phyloP scores from a whole-genome alignment of 1,284 basidiomycete genomes.

The Malassezia obtusa region DNA sequence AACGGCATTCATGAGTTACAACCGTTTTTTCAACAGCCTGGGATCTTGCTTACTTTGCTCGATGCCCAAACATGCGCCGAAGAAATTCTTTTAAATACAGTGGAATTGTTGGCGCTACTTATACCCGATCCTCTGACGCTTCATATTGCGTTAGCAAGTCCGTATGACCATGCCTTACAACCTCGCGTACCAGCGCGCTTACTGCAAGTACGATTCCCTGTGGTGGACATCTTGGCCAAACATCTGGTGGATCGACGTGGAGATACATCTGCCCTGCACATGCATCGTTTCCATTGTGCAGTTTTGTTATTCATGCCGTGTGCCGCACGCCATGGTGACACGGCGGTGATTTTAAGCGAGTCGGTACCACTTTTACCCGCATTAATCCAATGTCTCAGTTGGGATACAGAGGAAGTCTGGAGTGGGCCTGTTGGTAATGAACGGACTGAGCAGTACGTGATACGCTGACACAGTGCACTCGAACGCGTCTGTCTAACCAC shows the following conservation, averaged over 20 bases:
- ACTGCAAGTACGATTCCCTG: constrained; percentile 21
- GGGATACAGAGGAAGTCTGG: constrained; percentile 30
- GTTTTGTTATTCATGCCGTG: constrained; percentile 24
- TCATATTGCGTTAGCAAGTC: constrained; percentile 12
- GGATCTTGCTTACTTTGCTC: constrained; percentile 9
- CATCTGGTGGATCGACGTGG: constrained; percentile 32
- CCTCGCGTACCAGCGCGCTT: constrained; percentile 1
- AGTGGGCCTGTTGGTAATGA: not conserved
- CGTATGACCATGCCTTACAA: constrained; percentile 8
- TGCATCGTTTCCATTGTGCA: constrained; percentile 20
- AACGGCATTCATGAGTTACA: constrained; percentile 6
- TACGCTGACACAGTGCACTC: constrained; percentile 8
- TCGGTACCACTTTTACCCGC: constrained; percentile 28
- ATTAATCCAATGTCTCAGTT: constrained; percentile 25
- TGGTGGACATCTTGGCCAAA: constrained; percentile 30
- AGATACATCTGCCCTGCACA: constrained; percentile 13
- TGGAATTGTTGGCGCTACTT: constrained; percentile 1
- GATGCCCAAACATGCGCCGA: not conserved
- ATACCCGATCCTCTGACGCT: constrained; percentile 1
- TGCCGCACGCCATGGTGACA: constrained; percentile 23
- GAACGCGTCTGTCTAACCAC: constrained; percentile 30
- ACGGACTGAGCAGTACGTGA: not conserved
- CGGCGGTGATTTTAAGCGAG: constrained; percentile 26
- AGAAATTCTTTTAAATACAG: not conserved
- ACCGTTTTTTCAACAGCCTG: constrained; percentile 9